Evolutionary conservation across 768 basidiomycete genomes (phyloP), one percentile per base, ranked within the genome.

Genomic region (Boletus reticulatus): DNA sequence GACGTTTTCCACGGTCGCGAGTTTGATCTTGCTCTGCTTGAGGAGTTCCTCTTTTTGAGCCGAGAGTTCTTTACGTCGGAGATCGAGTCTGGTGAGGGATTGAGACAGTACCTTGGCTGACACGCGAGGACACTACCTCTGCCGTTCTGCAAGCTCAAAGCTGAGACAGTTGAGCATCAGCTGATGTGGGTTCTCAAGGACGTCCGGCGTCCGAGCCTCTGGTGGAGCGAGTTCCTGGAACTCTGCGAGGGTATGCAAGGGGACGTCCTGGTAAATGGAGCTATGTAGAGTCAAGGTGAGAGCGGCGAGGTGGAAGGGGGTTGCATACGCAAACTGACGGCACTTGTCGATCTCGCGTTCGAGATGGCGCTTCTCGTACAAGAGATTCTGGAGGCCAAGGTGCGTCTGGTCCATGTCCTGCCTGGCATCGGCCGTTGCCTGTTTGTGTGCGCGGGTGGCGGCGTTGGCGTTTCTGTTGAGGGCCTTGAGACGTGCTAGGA

Each of bases 331-430:
- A 67, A 93, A 95, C 67, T 94, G 92, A 46, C 90, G 83, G 72
- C 93, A 95, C 68, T 94, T 93, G 63, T 92, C 89, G 36, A 95
- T 95, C 74, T 95, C 93, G 53, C 90, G 81, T 70, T 94, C 91
- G 6, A 95, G 82, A 65, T 95, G 92, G 27, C 91, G 81, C 67
- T 90, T 92, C 73, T 95, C 92, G 62, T 94, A 95, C 47, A 89
- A 79, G 36, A 94, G 76, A 60, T 95, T 95, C 73, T 95, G 92
- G 31, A 92, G 81, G 20, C 85, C 84, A 38, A 95, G 83, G 70
- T 92, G 85, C 0, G 90, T 87, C 72, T 92, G 87, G 73, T 94
- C 93, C 91, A 95, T 94, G 53, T 92, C 87, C 41, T 88, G 87
- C 51, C 92, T 78, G 4, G 90, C 88, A 31, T 88, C 89, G 9